Conservation (phyloP, 2,329 filamentous ascomycete genomes). For the Escovopsis sp. region DNA sequence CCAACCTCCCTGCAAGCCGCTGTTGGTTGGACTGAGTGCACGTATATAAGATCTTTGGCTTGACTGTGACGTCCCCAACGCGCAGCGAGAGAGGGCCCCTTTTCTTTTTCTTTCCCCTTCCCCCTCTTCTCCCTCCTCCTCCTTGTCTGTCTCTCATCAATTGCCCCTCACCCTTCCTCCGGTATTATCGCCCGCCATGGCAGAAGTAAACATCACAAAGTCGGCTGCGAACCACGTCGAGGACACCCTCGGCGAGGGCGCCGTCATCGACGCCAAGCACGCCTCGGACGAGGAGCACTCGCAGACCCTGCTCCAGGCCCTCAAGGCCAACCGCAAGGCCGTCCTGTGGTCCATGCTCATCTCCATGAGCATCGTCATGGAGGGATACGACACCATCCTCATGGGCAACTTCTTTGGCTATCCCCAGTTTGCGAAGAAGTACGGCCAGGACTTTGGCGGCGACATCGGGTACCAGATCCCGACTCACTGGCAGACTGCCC, state of each 20-base stretch:
- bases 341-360: conserved; percentile 22
- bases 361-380: conserved; percentile 26
- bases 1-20: too few species aligned
- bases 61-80: too few species aligned
- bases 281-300: conserved; percentile 4
- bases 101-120: too few species aligned
- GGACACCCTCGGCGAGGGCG: conserved; percentile 2
- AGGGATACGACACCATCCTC: conserved; percentile 23
- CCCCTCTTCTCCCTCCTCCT: too few species aligned
- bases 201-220: conserved; percentile 2
- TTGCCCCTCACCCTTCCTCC: not conserved
- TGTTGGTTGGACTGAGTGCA: too few species aligned
- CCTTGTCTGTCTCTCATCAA: not conserved
- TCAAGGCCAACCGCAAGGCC: conserved; percentile 19
- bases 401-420: conserved; percentile 24
- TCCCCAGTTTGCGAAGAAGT: conserved; percentile 8
- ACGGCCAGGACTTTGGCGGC: conserved; percentile 3
- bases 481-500: conserved; percentile 34
- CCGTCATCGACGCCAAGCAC: conserved; percentile 3
- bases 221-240: conserved; percentile 1
- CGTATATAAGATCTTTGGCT: too few species aligned
- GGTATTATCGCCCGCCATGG: not conserved
- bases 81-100: too few species aligned
- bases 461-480: conserved; percentile 22
- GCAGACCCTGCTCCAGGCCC: conserved; percentile 9